Evolutionary conservation across 2,329 filamentous ascomycete species (phyloP), one percentile per base, ranked within the genome.

Genomic region (Fusarium sororula): DNA sequence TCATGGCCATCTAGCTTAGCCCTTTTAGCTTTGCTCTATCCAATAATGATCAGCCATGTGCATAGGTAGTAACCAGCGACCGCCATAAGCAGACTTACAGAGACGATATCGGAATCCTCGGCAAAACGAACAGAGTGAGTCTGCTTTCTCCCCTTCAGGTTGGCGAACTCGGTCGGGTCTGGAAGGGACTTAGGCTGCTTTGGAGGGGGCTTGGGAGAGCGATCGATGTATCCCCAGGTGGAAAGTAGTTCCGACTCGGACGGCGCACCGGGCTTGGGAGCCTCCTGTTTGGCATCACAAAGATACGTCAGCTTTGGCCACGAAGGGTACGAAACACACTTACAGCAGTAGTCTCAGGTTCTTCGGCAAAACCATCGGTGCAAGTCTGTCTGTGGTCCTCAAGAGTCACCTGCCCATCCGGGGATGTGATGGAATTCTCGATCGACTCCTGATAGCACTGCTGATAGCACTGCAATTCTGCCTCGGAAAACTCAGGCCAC

Each of bases 341-440:
- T 6, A 50, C 47, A 32, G 22, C 14, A 50, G 28, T 4, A 15
- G 22, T 9, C 1, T 18, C 14, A 32, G 47, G 4, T 1, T n/a
- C 3, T 5, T 17, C 4, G 7, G 6, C 28, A n/a, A 5, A 0
- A 6, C 0, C 7, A n/a, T 50, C 14, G 22, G 30, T 9, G 7
- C 0, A 15, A n/a, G 14, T 32, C 6, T 51, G 22, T 17, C 3
- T 8, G 0, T 4, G 6, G 2, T 17, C 15, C 20, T 18, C 28
- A 24, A 51, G 9, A 32, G 47, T 50, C 15, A 32, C 1, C 10
- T 51, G 22, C 28, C 22, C 14, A 13, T 18, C 4, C 3, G 24
- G 20, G 22, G 18, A 51, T 4, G 7, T 35, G 22, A 7, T 7
- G 47, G 47, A 11, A 51, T 51, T 32, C 20, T 50, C 22, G 22